phyloP scores from a whole-genome alignment of 257 asterid species.

The Rhazya stricta region DNA sequence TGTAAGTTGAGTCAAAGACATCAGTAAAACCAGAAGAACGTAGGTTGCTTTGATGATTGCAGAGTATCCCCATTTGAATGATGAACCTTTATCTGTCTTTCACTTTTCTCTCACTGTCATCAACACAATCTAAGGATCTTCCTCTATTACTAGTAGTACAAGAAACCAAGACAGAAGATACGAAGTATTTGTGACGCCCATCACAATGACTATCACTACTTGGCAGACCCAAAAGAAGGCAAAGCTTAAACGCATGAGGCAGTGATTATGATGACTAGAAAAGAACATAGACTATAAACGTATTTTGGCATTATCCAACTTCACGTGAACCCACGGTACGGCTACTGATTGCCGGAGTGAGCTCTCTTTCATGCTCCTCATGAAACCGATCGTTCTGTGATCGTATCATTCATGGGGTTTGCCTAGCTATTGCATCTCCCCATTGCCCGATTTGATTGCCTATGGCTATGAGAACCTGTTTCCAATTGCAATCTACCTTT shows the following conservation, averaged over 20 bases:
- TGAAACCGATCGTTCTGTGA: conserved; percentile 21
- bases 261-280: conserved; percentile 31
- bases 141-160: conserved; percentile 9
- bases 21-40: conserved; percentile 40
- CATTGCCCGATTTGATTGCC: conserved; percentile 8
- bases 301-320: conserved; percentile 10
- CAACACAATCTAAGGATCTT: conserved; percentile 40
- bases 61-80: conserved; percentile 47
- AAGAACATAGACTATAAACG: conserved; percentile 19
- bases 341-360: conserved; percentile 19
- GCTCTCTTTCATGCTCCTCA: background rate
- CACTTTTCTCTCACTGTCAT: conserved; percentile 11
- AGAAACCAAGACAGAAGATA: conserved; percentile 4
- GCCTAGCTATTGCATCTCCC: background rate
- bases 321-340: conserved; percentile 47
- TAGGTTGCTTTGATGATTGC: conserved; percentile 72
- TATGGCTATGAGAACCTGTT: no score
- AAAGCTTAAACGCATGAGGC: conserved; percentile 4
- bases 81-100: conserved; percentile 26
- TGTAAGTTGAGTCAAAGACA: conserved; percentile 69
- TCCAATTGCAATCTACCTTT: conserved; percentile 25
- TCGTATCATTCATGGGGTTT: conserved; percentile 4
- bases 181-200: background rate
- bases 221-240: conserved; percentile 13
- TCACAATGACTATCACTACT: conserved; percentile 7